These are phyloP conservation scores for Baorangia bicolor DNA, from an alignment of 768 basidiomycete species.

Conservation along the genomic window DNA sequence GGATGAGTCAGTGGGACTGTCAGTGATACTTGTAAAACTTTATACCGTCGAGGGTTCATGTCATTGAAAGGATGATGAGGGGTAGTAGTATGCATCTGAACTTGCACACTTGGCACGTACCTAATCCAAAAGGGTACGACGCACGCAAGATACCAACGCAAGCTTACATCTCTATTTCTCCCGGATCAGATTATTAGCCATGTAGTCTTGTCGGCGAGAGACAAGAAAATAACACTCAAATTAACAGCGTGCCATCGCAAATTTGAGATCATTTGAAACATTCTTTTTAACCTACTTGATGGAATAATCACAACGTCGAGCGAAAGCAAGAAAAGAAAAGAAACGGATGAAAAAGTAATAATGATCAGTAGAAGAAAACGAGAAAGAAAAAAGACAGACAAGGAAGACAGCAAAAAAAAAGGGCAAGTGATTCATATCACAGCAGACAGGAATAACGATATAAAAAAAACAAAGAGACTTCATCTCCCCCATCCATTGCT, in stretches of 20 bases:
- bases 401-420: not conserved
- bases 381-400: not conserved
- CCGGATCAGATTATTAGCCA: constrained; percentile 7
- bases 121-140: not conserved
- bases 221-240: not conserved
- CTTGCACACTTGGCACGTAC: no score
- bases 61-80: no score
- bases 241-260: not conserved
- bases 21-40: constrained; percentile 3
- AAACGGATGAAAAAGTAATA: constrained; percentile 30
- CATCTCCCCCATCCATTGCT: constrained; percentile 38
- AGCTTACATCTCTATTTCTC: constrained; percentile 11
- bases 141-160: not conserved
- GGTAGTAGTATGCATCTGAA: not conserved
- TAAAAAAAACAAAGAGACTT: constrained; percentile 5
- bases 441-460: constrained; percentile 11
- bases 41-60: constrained; percentile 21
- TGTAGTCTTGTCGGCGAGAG: not conserved
- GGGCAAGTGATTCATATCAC: constrained; percentile 5
- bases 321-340: constrained; percentile 6
- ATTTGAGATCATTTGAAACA: constrained; percentile 2
- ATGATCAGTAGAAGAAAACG: constrained; percentile 28
- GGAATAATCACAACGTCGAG: constrained; percentile 5
- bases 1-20: no score
- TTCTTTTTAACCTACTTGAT: constrained; percentile 8